Base-by-base conservation (phyloP, 1,284 basidiomycete genomes). In the Pascua guehoae region DNA sequence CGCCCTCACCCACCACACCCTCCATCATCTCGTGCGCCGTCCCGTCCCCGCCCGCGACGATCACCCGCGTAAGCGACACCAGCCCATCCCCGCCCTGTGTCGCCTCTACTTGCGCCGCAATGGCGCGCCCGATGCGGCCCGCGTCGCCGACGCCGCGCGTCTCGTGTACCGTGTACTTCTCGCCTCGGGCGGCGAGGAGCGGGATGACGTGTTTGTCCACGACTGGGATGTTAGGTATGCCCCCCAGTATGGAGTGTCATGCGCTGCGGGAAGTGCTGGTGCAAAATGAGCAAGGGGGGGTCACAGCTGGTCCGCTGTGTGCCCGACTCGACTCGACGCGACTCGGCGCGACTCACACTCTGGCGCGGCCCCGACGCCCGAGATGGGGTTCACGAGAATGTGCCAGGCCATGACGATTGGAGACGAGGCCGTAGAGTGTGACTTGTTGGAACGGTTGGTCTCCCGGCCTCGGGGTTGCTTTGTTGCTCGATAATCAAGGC, bases 41-140 rank as follows among this genome's bases (percentile, higher is more conserved):
- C n/a, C 91, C 91, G 71, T 95, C 91, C 11, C 91, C 91, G 3
- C 89, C 89, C n/a, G 82, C 84, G 12, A 92, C 78, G 48, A 91
- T 72, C 46, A 90, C 64, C 3, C 17, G 51, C 1, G 60, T 41
- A 4, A 14, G 17, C 37, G 24, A 7, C 24, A 7, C 24, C 24
- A 32, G 89, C 76, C 0, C 88, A 90, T 15, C 88, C n/a, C n/a
- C n/a, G n/a, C n/a, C n/a, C n/a, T n/a, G n/a, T n/a, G 7, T 55
- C 47, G 18, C 53, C 52, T 24, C 39, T n/a, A 38, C 44, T n/a
- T 64, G 57, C 7, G 72, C 51, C 42, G 85, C 62, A 56, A 82
- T 79, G 8, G 79, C 69, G 24, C 78, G 64, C 14, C 85, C 79
- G 49, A 84, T 70, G n/a, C 70, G 64, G 2, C 84, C 87, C 1